Base-by-base conservation (phyloP, 2,329 filamentous ascomycete species). In the Colletotrichum horii region DNA sequence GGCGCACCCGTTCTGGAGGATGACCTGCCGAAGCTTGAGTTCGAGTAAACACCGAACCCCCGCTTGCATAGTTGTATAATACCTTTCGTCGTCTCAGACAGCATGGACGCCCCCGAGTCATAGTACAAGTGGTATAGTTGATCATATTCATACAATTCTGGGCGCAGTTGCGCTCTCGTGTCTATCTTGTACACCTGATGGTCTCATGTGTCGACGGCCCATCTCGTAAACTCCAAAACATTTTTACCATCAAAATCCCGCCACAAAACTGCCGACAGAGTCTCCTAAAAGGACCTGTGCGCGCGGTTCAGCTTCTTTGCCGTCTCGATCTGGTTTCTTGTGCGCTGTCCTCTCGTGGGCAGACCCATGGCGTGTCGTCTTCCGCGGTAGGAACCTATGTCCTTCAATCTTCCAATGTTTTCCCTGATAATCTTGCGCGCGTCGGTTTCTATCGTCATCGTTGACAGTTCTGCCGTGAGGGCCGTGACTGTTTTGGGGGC, bases 401-500 rank as follows among this genome's bases (percentile, higher is more conserved):
- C 96, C 83, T 94, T 95, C 84, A 99, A 82, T 75, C 96, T 89
- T 83, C 89, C 89, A 79, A 99, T 98, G 82, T 98, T 97, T 66
- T 98, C 95, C 80, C 93, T 90, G 48, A 98, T 86, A 75, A 95
- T 87, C 82, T 94, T 91, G 81, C 92, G 89, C 78, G 97, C 89
- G 81, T 98, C 96, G 84, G 94, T 98, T 85, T 98, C 97, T 80
- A 98, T 95, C 76, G 94, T 98, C 95, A 99, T 96, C 70, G 93
- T 93, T 19, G 95, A 95, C 55, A 99, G 89, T 81, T 98, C 95
- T 66, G 94, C 94, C 26, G 94, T 97, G 76, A 99, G 89, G 69
- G 94, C 93, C 68, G 95, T 93, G 79, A 98, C 88, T 76, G 95
- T 96, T 83, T 94, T 93, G 75, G 93, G 92, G 60, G 92, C 89